Evolutionary conservation across 192 early-diverging fungal species (phyloP), one percentile per base, ranked within the genome.

Genomic region (Coemansia sp.): DNA sequence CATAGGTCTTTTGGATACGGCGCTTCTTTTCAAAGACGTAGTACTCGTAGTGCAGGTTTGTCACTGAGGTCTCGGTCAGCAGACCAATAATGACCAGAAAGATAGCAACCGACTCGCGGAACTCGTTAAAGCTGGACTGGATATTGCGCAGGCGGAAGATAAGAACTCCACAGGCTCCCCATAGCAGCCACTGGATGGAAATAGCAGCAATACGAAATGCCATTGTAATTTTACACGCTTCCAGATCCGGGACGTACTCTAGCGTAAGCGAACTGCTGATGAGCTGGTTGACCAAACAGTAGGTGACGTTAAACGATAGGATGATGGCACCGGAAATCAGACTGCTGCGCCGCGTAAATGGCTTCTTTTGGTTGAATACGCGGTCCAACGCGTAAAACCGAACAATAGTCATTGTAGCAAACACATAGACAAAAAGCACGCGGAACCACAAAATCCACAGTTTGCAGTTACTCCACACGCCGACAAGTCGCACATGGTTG

Each of bases 41-140:
- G 60, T 66, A 64, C 57, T 38, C 20, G 57, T 56, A 73, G 12
- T 37, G 66, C 38, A 73, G 57, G 48, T 73, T 69, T 38, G 55
- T 73, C 9, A 79, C 61, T 1, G 71, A 61, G 5, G 76, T 69
- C 47, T 79, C 76, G 4, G 61, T 55, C 16, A 79, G 64, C 4
- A 65, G 45, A 10, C 50, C 29, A 1, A 79, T 79, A 26, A 68
- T 64, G 23, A 73, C 57, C 4, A 59, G 19, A 26, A 79, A 79
- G 14, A 79, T 57, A 4, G 59, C 60, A 24, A 79, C 52, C 13
- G 76, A 79, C 59, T 79, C 71, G 66, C 43, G 57, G 59, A 73
- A 79, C 67, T 79, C 76, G 61, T 79, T 79, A 43, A 79, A 79
- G 51, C 76, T 79, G 41, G 76, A 70, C 57, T 79, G 32, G 8